Conservation (phyloP, 1,139 yeast genomes). For the Yamadazyma siamensis region DNA sequence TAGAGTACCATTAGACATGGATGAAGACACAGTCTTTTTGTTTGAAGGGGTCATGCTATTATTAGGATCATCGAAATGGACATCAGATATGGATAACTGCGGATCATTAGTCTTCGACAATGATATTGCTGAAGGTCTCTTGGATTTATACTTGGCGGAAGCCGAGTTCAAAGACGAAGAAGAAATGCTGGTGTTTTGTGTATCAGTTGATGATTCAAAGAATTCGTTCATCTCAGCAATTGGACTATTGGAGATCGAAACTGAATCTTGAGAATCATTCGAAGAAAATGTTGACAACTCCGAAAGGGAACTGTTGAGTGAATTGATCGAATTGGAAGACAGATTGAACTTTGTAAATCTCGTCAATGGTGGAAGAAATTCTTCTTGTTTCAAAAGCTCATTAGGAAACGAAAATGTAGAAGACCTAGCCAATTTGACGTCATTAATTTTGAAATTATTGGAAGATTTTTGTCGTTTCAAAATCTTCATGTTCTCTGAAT, state of each 20-base stretch:
- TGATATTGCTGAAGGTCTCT: slow-evolving; percentile 3
- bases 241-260: slow-evolving; percentile 16
- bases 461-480: slow-evolving; percentile 35
- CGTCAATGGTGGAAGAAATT: slow-evolving; percentile 34
- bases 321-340: slow-evolving; percentile 17
- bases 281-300: slow-evolving; percentile 17
- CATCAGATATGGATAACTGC: slow-evolving; percentile 3
- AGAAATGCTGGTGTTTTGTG: slow-evolving; percentile 2
- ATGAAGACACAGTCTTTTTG: slow-evolving; percentile 4
- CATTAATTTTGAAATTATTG: slow-evolving; percentile 6
- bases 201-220: slow-evolving; percentile 6
- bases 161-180: slow-evolving; percentile 8
- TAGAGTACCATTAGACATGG: slow-evolving; percentile 1
- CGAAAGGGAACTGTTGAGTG: slow-evolving; percentile 17
- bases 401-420: slow-evolving; percentile 20
- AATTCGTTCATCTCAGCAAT: slow-evolving; percentile 16
- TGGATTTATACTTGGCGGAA: slow-evolving; percentile 5
- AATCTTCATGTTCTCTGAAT: slow-evolving; percentile 28
- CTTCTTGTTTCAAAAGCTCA: slow-evolving; percentile 8
- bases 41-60: slow-evolving; percentile 4
- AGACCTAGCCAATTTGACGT: slow-evolving; percentile 13
- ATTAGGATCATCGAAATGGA: slow-evolving; percentile 1
- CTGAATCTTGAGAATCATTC: slow-evolving; percentile 15
- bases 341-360: slow-evolving; percentile 22
- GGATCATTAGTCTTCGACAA: slow-evolving; percentile 7